Evolutionary conservation across 129 eudicot species (phyloP).

Genomic region (Oenanthe sinensis): DNA sequence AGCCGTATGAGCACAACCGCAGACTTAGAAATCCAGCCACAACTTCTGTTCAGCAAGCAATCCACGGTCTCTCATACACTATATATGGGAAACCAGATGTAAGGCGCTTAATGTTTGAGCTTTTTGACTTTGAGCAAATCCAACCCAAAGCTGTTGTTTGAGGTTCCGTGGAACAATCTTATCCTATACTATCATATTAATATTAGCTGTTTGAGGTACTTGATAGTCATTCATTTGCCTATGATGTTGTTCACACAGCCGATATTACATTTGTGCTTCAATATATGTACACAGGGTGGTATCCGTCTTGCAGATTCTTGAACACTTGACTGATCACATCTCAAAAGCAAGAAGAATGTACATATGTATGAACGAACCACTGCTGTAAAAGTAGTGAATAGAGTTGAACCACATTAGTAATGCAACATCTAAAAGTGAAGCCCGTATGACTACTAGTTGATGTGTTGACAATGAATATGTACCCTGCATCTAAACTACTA

Average conservation of each 20-base stretch:
- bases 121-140: constrained; percentile 94
- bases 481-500: no score
- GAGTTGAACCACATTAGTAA: background rate
- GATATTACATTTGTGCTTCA: background rate
- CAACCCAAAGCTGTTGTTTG: constrained; percentile 74
- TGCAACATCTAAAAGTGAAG: background rate
- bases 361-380: background rate
- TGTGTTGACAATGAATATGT: background rate
- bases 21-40: constrained; percentile 97
- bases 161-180: background rate
- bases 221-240: background rate
- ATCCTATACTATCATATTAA: background rate
- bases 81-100: constrained; percentile 94
- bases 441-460: background rate
- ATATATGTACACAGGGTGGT: no score
- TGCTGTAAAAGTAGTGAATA: background rate
- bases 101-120: constrained; percentile 94
- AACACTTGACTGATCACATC: background rate
- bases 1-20: constrained; percentile 80
- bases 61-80: constrained; percentile 84
- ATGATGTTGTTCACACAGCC: background rate
- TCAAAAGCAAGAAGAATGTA: background rate
- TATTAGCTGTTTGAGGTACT: background rate
- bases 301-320: background rate
- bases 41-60: constrained; percentile 91